Evolutionary conservation across 1,284 basidiomycete species (phyloP), one percentile per base, ranked within the genome.

Genomic region (Boletus subluridellus): DNA sequence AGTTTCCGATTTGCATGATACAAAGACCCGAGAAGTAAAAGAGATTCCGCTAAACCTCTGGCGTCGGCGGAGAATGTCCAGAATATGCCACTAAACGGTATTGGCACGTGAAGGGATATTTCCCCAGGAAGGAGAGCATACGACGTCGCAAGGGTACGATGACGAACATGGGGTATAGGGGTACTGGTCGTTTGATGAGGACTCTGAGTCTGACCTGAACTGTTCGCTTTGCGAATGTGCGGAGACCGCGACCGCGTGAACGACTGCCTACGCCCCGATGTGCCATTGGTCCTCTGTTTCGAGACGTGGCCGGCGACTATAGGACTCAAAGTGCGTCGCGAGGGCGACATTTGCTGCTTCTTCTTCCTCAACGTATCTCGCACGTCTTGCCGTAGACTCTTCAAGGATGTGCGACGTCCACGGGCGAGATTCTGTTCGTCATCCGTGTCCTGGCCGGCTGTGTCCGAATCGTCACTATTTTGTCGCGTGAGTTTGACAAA

Each of bases 371-470:
- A 26, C 4, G 65, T 55, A 28, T 70, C 63, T 34, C 66, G 63
- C 26, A 63, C 60, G 32, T 74, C 66, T 46, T 60, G 44, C 2
- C 63, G 64, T 17, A 70, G 51, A 47, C 57, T 61, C 50, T 73
- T 74, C 49, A 61, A 55, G 34, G 70, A 72, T 11, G 53, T 44
- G 28, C 60, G 64, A 21, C 71, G 73, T 15, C 71, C 74, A 46
- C 71, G 74, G 42, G 52, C 46, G 24, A 58, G 58, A 45, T 35
- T 60, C 10, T 57, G 64, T n/a, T 52, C 62, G 47, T 70, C 69
- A 39, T 76, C 76, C 1, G 72, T 70, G 52, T 76, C 74, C 34
- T 72, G 71, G 21, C 62, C 71, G 6, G 66, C 57, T 5, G 60
- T 54, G 26, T 65, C 73, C 8, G 69, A 74, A 50, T 70, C 61